Conservation (phyloP, 352 stramenopile species). For the Peronospora destructor region DNA sequence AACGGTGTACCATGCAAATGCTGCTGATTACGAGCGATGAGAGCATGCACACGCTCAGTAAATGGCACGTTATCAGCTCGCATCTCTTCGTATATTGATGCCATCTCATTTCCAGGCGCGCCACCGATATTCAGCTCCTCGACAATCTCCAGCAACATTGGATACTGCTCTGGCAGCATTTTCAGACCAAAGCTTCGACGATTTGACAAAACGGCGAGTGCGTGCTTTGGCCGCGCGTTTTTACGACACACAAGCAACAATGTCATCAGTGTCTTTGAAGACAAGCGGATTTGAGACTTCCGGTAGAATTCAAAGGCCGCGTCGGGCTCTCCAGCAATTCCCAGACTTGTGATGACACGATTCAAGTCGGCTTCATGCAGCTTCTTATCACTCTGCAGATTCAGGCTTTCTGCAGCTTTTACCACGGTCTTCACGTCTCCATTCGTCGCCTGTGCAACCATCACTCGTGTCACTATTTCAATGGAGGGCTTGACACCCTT, state of each 20-base stretch:
- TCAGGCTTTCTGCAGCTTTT: slow-evolving; percentile 25
- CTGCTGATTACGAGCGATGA: slow-evolving; percentile 37
- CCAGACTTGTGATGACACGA: slow-evolving; percentile 46
- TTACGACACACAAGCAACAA: slow-evolving; percentile 39
- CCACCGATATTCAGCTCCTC: slow-evolving; percentile 29
- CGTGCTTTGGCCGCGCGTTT: slow-evolving; percentile 38
- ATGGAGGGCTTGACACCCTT: slow-evolving; percentile 27
- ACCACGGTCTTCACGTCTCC: slow-evolving; percentile 32
- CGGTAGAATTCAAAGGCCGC: slow-evolving; percentile 60
- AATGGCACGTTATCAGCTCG: slow-evolving; percentile 19
- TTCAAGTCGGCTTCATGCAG: slow-evolving; percentile 47
- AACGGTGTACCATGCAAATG: slow-evolving; percentile 27
- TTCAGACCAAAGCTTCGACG: slow-evolving; percentile 45
- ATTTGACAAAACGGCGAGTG: slow-evolving; percentile 43
- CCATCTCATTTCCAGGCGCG: slow-evolving; percentile 28
- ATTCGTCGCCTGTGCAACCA: slow-evolving; percentile 33
- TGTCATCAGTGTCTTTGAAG: slow-evolving; percentile 35
- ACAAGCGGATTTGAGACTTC: slow-evolving; percentile 38
- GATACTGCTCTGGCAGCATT: slow-evolving; percentile 36
- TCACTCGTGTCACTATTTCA: slow-evolving; percentile 40
- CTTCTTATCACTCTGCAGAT: slow-evolving; percentile 21
- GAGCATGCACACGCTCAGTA: slow-evolving; percentile 19
- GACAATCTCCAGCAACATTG: slow-evolving; percentile 38
- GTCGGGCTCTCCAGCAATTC: slow-evolving; percentile 29
- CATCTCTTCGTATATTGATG: slow-evolving; percentile 41